Conservation (phyloP, 1,284 basidiomycete species). For the Cryptococcus deneoformans region DNA sequence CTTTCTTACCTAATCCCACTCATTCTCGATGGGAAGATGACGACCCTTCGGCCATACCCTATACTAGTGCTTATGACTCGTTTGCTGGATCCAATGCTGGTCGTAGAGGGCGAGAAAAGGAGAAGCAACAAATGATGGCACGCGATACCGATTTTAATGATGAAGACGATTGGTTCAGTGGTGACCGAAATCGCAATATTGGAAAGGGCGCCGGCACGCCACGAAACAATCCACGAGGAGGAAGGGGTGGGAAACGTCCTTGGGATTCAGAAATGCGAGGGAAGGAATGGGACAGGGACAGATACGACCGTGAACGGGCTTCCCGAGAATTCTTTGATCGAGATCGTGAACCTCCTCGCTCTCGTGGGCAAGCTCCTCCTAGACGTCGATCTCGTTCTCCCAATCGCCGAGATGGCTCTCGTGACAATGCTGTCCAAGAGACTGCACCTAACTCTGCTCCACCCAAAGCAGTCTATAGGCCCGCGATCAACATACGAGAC, state of each 20-base stretch:
- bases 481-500: background rate
- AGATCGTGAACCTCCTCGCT: constrained; percentile 6
- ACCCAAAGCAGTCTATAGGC: background rate
- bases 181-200: background rate
- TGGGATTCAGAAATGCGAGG: constrained; percentile 15
- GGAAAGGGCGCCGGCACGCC: background rate
- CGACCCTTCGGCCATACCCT: constrained; percentile 7
- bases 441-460: background rate
- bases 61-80: constrained; percentile 10
- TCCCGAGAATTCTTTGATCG: background rate
- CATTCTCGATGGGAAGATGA: constrained; percentile 26
- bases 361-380: background rate
- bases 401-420: background rate
- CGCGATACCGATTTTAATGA: constrained; percentile 1
- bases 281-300: constrained; percentile 6
- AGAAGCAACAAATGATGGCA: constrained; percentile 6
- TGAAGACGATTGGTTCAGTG: constrained; percentile 14
- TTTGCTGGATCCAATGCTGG: constrained; percentile 32
- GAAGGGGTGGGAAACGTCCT: constrained; percentile 2
- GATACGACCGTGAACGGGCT: background rate
- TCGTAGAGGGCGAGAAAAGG: constrained; percentile 15
- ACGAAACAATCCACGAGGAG: background rate
- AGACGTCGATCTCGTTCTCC: background rate
- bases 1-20: constrained; percentile 10
- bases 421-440: background rate